phyloP scores from a whole-genome alignment of 2,329 filamentous ascomycete species.

The Phoma sp. region DNA sequence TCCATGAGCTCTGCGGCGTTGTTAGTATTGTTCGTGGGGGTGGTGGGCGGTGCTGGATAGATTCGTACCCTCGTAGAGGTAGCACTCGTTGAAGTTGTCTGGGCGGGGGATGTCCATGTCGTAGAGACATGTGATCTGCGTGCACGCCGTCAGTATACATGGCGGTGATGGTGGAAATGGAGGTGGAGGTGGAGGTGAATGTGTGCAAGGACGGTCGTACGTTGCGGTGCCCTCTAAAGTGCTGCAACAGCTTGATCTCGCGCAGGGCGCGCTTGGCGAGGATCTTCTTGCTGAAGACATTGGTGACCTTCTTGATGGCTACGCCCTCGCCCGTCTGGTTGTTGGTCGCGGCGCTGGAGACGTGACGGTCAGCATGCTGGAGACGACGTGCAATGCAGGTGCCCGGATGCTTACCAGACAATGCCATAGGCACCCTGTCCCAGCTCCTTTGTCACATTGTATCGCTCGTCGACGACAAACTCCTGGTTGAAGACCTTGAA shows the following conservation, averaged over 20 bases:
- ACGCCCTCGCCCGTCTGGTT: constrained; percentile 89
- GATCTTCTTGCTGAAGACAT: constrained; percentile 99
- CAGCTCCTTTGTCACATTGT: constrained; percentile 98
- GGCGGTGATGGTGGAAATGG: not conserved
- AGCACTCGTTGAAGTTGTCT: constrained; percentile 98
- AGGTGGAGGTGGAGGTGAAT: not conserved
- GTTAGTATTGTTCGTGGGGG: constrained; percentile 28
- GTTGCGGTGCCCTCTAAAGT: constrained; percentile 75
- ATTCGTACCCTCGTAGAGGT: constrained; percentile 87
- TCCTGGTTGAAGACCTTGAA: constrained; percentile 89
- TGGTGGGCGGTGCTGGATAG: not conserved
- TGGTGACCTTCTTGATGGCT: constrained; percentile 99
- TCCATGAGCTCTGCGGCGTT: constrained; percentile 86
- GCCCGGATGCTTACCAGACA: constrained; percentile 74
- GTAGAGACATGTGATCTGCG: constrained; percentile 94
- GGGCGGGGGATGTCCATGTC: constrained; percentile 99
- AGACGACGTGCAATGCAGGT: not conserved
- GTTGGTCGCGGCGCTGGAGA: constrained; percentile 84
- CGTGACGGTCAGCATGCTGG: constrained; percentile 28
- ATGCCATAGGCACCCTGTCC: constrained; percentile 98
- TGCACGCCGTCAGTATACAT: constrained; percentile 46
- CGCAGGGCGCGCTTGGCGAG: constrained; percentile 95
- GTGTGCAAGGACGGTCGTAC: constrained; percentile 36
- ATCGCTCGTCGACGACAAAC: constrained; percentile 97
- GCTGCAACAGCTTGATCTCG: constrained; percentile 98